These are phyloP conservation scores for Phytophthora cactorum DNA, from an alignment of 352 stramenopile genomes.

Conservation along the genomic window DNA sequence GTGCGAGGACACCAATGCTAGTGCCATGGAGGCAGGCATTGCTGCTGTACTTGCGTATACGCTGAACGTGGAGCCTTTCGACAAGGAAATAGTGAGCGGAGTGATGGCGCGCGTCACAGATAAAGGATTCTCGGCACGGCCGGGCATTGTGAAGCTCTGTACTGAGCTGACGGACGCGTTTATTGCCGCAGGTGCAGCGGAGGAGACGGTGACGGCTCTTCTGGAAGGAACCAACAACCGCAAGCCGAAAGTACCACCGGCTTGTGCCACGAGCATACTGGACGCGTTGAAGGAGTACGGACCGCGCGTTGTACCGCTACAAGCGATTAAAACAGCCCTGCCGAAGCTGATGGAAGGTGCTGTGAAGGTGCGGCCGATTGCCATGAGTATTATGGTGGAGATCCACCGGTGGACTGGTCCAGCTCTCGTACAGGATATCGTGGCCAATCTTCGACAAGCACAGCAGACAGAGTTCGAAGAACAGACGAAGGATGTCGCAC, in stretches of 20 bases:
- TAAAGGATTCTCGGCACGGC: conserved; percentile 85
- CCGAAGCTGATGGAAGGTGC: conserved; percentile 80
- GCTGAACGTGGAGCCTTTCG: conserved; percentile 62
- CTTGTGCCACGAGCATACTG: conserved; percentile 66
- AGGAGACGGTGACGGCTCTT: conserved; percentile 75
- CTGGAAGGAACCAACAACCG: conserved; percentile 89
- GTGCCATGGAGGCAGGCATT: conserved; percentile 78
- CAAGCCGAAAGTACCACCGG: conserved; percentile 87
- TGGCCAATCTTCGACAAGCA: conserved; percentile 77
- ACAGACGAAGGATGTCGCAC: conserved; percentile 74
- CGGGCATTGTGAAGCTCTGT: conserved; percentile 78
- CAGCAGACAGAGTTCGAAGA: conserved; percentile 87
- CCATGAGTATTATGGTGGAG: conserved; percentile 81
- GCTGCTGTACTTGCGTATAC: conserved; percentile 81
- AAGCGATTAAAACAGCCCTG: conserved; percentile 71
- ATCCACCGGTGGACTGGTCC: conserved; percentile 85
- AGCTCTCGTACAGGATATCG: conserved; percentile 77
- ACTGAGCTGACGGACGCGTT: conserved; percentile 80
- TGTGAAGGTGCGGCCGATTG: conserved; percentile 82
- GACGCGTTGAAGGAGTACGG: conserved; percentile 84
- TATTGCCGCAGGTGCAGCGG: conserved; percentile 73
- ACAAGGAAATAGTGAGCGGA: conserved; percentile 65
- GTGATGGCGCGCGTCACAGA: conserved; percentile 85
- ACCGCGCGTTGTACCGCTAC: conserved; percentile 72
- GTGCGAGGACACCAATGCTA: conserved; percentile 86